Evolutionary conservation across 257 asterid species (phyloP).

Genomic region (Fraxinus americana): DNA sequence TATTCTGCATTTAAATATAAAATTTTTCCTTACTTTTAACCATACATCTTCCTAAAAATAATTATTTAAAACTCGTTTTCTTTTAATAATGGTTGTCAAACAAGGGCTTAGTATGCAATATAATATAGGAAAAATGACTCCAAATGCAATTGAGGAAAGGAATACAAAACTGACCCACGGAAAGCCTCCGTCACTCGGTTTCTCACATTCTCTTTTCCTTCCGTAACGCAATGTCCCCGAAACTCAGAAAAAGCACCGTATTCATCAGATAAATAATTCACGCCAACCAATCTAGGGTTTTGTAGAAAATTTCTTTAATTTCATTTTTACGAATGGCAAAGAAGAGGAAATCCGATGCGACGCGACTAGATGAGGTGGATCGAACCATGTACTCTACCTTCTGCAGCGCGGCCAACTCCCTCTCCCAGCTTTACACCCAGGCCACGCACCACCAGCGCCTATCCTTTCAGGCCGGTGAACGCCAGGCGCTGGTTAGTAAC

Average conservation of each 20-base stretch:
- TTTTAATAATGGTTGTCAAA: too few species aligned
- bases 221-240: not conserved
- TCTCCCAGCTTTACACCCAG: conserved; percentile 87
- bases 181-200: not conserved
- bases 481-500: conserved; percentile 64
- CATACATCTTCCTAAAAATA: too few species aligned
- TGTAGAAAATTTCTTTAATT: not conserved
- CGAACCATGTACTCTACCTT: conserved; percentile 86
- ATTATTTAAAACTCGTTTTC: too few species aligned
- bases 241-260: not conserved
- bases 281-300: conserved; percentile 43
- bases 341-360: conserved; percentile 87
- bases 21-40: too few species aligned
- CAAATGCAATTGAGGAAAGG: too few species aligned
- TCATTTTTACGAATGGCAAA: conserved; percentile 56
- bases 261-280: not conserved
- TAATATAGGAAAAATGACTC: too few species aligned
- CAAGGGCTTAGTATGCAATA: too few species aligned
- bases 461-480: conserved; percentile 92
- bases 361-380: conserved; percentile 93
- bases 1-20: too few species aligned
- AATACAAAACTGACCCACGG: not conserved
- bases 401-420: conserved; percentile 89
- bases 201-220: not conserved
- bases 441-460: conserved; percentile 89